Percentiles rank a stretch among this genome's conserved stretches.
Evolutionary conservation across 106 monocot species (phyloP).

Genomic region (Allium sativum): DNA sequence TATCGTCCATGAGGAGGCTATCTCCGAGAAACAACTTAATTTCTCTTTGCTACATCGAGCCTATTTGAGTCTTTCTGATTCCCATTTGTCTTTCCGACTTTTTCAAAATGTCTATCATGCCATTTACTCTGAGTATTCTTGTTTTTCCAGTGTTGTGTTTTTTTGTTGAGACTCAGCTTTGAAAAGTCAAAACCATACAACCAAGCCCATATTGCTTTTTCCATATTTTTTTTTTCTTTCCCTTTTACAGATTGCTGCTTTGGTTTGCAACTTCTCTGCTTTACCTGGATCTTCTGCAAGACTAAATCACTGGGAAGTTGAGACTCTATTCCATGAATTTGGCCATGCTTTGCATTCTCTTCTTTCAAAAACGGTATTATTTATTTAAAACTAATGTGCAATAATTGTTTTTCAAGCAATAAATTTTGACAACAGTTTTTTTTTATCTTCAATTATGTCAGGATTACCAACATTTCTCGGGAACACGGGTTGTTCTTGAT

Average conservation of each 20-base stretch:
- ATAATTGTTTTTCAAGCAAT: background rate
- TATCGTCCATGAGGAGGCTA: too few species aligned
- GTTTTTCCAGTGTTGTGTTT: too few species aligned
- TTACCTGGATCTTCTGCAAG: constrained; percentile 39
- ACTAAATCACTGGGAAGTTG: constrained; percentile 84
- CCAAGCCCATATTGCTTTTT: too few species aligned
- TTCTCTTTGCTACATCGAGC: too few species aligned
- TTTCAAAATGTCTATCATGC: too few species aligned
- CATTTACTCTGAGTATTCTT: too few species aligned
- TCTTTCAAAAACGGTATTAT: constrained; percentile 91
- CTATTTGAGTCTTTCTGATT: too few species aligned
- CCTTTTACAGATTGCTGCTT: constrained; percentile 58
- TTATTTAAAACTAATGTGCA: background rate
- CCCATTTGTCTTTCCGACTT: too few species aligned
- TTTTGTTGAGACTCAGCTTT: too few species aligned
- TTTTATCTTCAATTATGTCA: constrained; percentile 30
- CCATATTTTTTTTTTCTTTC: too few species aligned
- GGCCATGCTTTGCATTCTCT: constrained; percentile 99
- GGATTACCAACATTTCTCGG: constrained; percentile 98
- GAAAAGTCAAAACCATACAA: too few species aligned
- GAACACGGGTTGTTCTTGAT: constrained; percentile 89
- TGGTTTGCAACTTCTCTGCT: constrained; percentile 77
- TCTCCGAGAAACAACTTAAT: too few species aligned
- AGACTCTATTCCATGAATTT: constrained; percentile 98
- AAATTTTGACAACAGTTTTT: constrained; percentile 1